A percentile compares a stretch with the other conserved stretches of the same genome.
phyloP scores from a whole-genome alignment of 495 filamentous ascomycete genomes.

The Xylaria venustula region DNA sequence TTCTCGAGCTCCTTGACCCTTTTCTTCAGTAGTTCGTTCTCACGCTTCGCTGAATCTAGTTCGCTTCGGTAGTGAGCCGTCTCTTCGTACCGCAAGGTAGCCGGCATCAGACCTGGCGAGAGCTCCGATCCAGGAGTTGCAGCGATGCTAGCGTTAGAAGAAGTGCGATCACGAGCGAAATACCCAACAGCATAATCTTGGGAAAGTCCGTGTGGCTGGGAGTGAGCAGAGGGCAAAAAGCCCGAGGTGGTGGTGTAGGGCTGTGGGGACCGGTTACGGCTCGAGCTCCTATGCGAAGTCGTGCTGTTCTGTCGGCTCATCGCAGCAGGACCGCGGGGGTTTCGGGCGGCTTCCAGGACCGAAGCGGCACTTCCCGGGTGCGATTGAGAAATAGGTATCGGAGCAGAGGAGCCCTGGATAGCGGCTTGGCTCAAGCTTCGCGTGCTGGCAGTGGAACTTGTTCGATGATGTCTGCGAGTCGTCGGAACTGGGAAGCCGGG shows the following conservation, averaged over 20 bases:
- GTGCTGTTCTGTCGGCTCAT: conserved; percentile 46
- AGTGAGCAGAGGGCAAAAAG: conserved; percentile 24
- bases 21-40: conserved; percentile 75
- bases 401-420: conserved; percentile 26
- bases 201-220: conserved; percentile 20
- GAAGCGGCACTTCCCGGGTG: conserved; percentile 28
- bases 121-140: conserved; percentile 37
- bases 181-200: conserved; percentile 32
- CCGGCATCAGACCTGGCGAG: conserved; percentile 48
- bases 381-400: conserved; percentile 24
- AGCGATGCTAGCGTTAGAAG: conserved; percentile 29
- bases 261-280: conserved; percentile 41
- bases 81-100: conserved; percentile 68
- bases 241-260: conserved; percentile 20
- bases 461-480: conserved; percentile 42
- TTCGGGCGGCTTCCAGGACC: conserved; percentile 29
- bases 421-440: conserved; percentile 52
- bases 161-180: conserved; percentile 26
- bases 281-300: conserved; percentile 39
- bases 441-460: conserved; percentile 50
- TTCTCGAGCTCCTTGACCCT: conserved; percentile 74
- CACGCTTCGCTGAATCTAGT: conserved; percentile 68
- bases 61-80: conserved; percentile 65
- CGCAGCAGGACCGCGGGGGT: conserved; percentile 29
- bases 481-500: conserved; percentile 40